Evolutionary conservation across 169 alveolate genomes (phyloP).

Genomic region (Plasmodium gonderi): DNA sequence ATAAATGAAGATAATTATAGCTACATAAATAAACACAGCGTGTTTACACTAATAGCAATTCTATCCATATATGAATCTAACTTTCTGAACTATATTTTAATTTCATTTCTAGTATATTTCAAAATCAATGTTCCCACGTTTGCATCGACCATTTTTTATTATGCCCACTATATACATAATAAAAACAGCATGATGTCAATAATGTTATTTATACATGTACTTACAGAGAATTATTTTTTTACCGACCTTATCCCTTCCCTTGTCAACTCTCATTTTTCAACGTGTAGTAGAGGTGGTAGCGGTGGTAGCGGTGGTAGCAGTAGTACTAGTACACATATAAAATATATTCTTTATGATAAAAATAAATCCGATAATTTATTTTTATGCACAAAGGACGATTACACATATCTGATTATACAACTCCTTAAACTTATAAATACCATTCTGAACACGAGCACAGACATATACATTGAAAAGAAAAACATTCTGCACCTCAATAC

Average conservation of each 20-base stretch:
- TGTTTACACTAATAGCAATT: conserved; percentile 28
- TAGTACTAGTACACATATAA: neutral
- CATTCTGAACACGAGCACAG: conserved; percentile 56
- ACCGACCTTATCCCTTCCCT: neutral
- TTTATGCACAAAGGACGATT: conserved; percentile 20
- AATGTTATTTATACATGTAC: conserved; percentile 17
- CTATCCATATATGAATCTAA: conserved; percentile 31
- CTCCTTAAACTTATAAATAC: conserved; percentile 44
- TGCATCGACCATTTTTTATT: conserved; percentile 10
- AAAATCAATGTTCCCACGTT: conserved; percentile 22
- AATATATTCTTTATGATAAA: conserved; percentile 16
- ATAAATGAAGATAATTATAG: conserved; percentile 48
- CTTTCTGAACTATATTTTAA: conserved; percentile 30
- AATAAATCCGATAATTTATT: conserved; percentile 20
- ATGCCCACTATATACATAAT: conserved; percentile 60
- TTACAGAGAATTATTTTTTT: conserved; percentile 50
- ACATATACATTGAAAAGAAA: conserved; percentile 59
- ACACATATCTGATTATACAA: conserved; percentile 12
- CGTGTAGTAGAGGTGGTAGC: neutral
- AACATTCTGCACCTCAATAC: conserved; percentile 36
- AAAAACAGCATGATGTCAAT: conserved; percentile 16
- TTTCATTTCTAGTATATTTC: conserved; percentile 38
- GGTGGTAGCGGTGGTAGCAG: too few relatives aligned
- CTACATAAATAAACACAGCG: conserved; percentile 33
- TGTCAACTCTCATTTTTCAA: conserved; percentile 12